Percentiles rank a stretch among this genome's conserved stretches.
These are phyloP conservation scores for Aureobasidium sp. DNA, from an alignment of 2,329 filamentous ascomycete species.

Conservation along the genomic window DNA sequence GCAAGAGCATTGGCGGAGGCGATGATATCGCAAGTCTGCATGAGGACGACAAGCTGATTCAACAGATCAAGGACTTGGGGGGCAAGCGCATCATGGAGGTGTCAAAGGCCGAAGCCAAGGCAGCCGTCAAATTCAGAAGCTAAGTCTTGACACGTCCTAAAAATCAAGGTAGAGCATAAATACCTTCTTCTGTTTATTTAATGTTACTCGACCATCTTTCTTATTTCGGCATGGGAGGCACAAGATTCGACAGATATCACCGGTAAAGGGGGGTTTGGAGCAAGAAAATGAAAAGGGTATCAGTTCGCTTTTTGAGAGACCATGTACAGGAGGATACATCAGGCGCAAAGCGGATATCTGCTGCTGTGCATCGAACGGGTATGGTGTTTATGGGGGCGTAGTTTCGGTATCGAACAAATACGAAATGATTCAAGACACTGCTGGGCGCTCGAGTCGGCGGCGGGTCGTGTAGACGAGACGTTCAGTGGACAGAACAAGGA, in stretches of 20 bases:
- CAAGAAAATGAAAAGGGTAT: not conserved
- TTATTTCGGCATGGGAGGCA: not conserved
- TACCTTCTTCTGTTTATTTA: slow-evolving; percentile 4
- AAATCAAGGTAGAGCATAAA: not conserved
- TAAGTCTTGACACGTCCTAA: not conserved
- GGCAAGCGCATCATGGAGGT: slow-evolving; percentile 54
- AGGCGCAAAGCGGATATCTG: slow-evolving; percentile 7
- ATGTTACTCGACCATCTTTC: not conserved
- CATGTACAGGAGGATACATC: slow-evolving; percentile 6
- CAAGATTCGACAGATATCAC: not conserved
- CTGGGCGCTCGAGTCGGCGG: slow-evolving; percentile 8
- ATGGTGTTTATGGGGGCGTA: slow-evolving; percentile 9
- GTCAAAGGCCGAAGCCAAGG: slow-evolving; percentile 18
- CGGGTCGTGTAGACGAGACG: slow-evolving; percentile 1
- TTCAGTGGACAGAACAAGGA: slow-evolving; percentile 3
- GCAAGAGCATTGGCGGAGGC: slow-evolving; percentile 80
- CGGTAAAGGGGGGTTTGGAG: not conserved
- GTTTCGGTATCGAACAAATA: slow-evolving; percentile 10
- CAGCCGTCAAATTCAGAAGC: slow-evolving; percentile 27
- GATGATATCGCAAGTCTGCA: slow-evolving; percentile 72
- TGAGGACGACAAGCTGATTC: slow-evolving; percentile 55
- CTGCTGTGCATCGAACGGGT: not conserved
- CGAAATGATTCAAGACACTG: slow-evolving; percentile 8
- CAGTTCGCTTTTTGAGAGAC: not conserved
- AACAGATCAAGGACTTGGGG: slow-evolving; percentile 66